phyloP scores from a whole-genome alignment of 1,284 basidiomycete genomes.

The Pseudozyma pruni region DNA sequence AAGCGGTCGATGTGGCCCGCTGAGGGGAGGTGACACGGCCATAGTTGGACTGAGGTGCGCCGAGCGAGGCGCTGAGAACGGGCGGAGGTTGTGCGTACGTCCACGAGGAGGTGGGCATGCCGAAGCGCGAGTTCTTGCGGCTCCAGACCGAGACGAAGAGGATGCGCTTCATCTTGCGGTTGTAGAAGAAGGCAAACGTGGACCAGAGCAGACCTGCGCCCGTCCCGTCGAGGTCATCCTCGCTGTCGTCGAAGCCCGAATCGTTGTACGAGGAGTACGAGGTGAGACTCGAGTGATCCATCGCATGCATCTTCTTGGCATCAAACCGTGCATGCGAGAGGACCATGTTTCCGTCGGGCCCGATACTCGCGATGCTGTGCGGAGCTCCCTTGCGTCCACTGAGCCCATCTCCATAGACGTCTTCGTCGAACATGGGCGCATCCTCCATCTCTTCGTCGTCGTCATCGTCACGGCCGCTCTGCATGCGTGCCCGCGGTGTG shows the following conservation, averaged over 20 bases:
- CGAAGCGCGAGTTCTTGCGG: conserved; percentile 72
- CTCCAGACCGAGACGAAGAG: conserved; percentile 94
- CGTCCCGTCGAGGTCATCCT: conserved; percentile 73
- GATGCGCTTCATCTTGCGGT: conserved; percentile 88
- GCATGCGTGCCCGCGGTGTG: conserved; percentile 34
- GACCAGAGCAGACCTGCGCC: conserved; percentile 91
- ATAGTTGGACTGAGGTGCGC: conserved; percentile 29
- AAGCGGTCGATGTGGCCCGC: conserved; percentile 17
- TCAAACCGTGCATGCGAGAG: conserved; percentile 24
- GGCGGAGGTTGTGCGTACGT: conserved; percentile 34
- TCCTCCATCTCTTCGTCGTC: conserved; percentile 55
- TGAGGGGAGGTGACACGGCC: conserved; percentile 14
- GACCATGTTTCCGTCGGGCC: conserved; percentile 39
- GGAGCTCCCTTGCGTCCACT: conserved; percentile 24
- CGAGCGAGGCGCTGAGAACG: conserved; percentile 41
- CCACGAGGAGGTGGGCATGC: conserved; percentile 42
- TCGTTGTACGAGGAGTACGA: conserved; percentile 35
- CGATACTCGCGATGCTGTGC: conserved; percentile 34
- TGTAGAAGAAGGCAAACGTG: conserved; percentile 97
- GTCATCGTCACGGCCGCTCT: conserved; percentile 14
- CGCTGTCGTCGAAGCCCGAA: conserved; percentile 64
- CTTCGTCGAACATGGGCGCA: conserved; percentile 66
- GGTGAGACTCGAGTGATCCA: conserved; percentile 30
- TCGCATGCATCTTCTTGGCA: conserved; percentile 18
- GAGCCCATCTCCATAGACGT: conserved; percentile 56